These are phyloP conservation scores for Nicotiana knightiana DNA, from an alignment of 257 asterid species.

Conservation along the genomic window DNA sequence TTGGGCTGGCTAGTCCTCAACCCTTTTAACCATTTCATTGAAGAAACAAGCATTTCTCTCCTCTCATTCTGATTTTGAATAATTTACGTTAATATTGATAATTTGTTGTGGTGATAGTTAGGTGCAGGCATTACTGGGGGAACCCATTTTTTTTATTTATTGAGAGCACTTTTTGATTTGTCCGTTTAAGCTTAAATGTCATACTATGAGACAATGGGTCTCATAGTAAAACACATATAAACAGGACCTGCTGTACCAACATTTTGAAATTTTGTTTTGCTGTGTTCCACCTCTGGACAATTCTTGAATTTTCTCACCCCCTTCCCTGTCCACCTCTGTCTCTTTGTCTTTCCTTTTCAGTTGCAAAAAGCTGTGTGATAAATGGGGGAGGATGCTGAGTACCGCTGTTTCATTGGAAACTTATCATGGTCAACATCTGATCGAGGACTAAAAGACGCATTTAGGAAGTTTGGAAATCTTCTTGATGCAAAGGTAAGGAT, in stretches of 20 bases:
- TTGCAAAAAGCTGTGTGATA: slow-evolving; percentile 20
- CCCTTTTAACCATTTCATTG: not conserved
- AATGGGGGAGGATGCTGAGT: slow-evolving; percentile 65
- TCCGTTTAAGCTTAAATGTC: not conserved
- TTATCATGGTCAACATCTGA: slow-evolving; percentile 80
- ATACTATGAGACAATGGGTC: not conserved
- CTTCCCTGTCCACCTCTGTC: not conserved
- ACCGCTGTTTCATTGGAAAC: slow-evolving; percentile 75
- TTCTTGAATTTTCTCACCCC: not conserved
- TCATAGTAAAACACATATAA: not conserved
- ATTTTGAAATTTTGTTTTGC: not conserved
- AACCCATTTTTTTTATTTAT: not conserved
- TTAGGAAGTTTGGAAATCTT: slow-evolving; percentile 68
- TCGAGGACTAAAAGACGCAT: slow-evolving; percentile 57
- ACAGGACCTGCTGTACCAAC: not conserved
- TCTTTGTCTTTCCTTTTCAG: slow-evolving; percentile 2
- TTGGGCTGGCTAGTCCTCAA: not conserved
- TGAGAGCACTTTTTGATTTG: not conserved
- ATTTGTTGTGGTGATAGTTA: not conserved
- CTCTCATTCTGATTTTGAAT: not conserved
- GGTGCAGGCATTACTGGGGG: not conserved
- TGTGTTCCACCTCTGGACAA: not conserved
- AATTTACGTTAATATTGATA: not conserved
- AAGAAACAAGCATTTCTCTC: not conserved
- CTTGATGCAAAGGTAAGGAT: slow-evolving; percentile 60